Conservation (phyloP, 495 filamentous ascomycete genomes). For the Chaetomium cochliodes region DNA sequence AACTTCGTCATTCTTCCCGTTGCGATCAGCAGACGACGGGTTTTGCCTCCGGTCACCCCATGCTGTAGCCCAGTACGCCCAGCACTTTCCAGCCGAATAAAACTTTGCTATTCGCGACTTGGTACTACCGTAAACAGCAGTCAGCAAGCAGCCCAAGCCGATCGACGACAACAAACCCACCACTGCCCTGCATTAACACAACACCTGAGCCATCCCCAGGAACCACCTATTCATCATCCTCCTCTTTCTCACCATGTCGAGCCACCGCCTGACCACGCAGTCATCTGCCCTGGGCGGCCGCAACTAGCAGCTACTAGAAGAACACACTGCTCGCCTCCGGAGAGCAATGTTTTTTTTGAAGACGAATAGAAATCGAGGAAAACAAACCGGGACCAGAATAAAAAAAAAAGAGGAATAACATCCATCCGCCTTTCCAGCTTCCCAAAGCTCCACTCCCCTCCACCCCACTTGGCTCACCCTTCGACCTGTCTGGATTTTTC, state of each 20-base stretch:
- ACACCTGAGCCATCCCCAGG: background rate
- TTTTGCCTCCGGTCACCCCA: slow-evolving; percentile 16
- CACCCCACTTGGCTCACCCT: slow-evolving; percentile 22
- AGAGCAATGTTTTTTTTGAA: background rate
- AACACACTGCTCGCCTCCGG: slow-evolving; percentile 1
- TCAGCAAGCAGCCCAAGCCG: slow-evolving; percentile 3
- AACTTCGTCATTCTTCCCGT: slow-evolving; percentile 21
- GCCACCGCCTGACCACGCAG: slow-evolving; percentile 25
- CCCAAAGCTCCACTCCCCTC: slow-evolving; percentile 17
- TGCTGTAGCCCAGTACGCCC: slow-evolving; percentile 11
- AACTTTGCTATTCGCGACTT: background rate
- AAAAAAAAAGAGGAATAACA: slow-evolving; percentile 12
- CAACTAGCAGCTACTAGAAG: slow-evolving; percentile 18
- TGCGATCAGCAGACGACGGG: slow-evolving; percentile 25
- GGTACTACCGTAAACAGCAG: slow-evolving; percentile 7
- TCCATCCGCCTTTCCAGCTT: slow-evolving; percentile 15
- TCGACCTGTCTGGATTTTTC: slow-evolving; percentile 21
- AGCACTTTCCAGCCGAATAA: slow-evolving; percentile 6
- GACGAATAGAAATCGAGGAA: slow-evolving; percentile 1
- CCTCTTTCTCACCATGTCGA: slow-evolving; percentile 21
- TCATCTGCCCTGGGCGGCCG: slow-evolving; percentile 24
- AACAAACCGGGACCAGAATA: background rate
- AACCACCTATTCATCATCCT: no score
- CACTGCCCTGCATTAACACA: background rate
- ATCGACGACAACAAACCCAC: slow-evolving; percentile 6